Conservation (phyloP, 2,329 filamentous ascomycete species). For the Fusarium hainanense region DNA sequence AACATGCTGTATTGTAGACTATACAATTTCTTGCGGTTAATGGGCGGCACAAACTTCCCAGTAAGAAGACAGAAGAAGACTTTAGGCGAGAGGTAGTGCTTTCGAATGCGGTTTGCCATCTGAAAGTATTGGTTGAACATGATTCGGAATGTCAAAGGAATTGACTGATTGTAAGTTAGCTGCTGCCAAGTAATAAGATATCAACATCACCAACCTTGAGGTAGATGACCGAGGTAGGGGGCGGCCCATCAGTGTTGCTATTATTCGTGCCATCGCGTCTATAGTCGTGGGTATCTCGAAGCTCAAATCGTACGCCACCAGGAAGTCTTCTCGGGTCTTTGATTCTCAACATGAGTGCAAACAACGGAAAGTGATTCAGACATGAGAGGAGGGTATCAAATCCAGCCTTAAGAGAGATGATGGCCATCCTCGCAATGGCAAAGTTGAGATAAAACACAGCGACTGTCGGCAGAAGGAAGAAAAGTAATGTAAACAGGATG, state of each 20-base stretch:
- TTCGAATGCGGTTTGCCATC: conserved; percentile 88
- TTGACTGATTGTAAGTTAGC: conserved; percentile 66
- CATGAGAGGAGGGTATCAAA: conserved; percentile 94
- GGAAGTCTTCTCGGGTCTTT: conserved; percentile 93
- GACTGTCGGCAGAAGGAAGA: conserved; percentile 94
- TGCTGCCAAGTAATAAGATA: not conserved
- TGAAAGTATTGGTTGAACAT: conserved; percentile 99
- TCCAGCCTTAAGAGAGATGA: conserved; percentile 90
- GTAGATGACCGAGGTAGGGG: conserved; percentile 83
- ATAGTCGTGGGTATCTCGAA: conserved; percentile 75
- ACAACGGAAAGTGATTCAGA: conserved; percentile 96
- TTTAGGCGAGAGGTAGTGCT: conserved; percentile 91
- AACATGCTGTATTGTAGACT: conserved; percentile 98
- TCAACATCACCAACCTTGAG: conserved; percentile 72
- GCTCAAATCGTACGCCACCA: conserved; percentile 88
- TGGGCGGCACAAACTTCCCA: conserved; percentile 92
- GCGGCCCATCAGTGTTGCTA: conserved; percentile 57
- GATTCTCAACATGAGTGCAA: conserved; percentile 93
- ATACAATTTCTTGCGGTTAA: conserved; percentile 94
- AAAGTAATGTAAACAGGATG: conserved; percentile 93
- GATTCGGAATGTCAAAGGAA: conserved; percentile 87
- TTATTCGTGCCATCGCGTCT: conserved; percentile 53
- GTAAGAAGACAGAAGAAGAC: conserved; percentile 90
- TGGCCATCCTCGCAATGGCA: conserved; percentile 91
- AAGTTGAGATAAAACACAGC: conserved; percentile 98